A percentile compares a stretch with the other conserved stretches of the same genome.
Conservation (phyloP, 192 early-diverging fungal genomes). For the Coemansia sp. region DNA sequence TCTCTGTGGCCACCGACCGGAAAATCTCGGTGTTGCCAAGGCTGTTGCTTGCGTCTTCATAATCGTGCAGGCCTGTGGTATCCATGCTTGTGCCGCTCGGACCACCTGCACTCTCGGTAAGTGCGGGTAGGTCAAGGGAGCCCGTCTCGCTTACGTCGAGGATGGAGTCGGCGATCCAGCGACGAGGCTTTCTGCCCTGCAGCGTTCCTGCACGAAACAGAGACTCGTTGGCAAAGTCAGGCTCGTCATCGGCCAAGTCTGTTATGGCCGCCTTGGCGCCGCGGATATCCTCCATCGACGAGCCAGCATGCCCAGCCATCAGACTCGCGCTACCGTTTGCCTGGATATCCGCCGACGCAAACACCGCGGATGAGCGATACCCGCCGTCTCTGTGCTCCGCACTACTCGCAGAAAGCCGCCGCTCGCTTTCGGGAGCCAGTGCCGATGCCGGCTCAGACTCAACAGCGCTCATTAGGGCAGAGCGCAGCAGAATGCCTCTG, state of each 20-base stretch:
- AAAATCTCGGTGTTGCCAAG: too few relatives aligned
- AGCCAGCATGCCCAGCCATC: neutral
- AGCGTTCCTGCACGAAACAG: constrained; percentile 6
- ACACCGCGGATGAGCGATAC: neutral
- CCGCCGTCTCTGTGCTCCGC: neutral
- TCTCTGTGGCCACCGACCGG: too few relatives aligned
- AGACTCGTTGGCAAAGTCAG: constrained; percentile 21
- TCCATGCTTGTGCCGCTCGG: too few relatives aligned
- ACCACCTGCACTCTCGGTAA: too few relatives aligned
- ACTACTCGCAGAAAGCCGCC: neutral
- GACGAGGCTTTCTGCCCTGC: neutral
- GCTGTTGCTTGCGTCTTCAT: too few relatives aligned
- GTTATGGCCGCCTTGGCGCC: constrained; percentile 20
- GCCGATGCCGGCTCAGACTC: neutral
- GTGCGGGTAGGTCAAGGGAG: too few relatives aligned
- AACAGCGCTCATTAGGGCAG: constrained; percentile 30
- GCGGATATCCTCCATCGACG: constrained; percentile 28
- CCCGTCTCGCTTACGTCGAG: too few relatives aligned
- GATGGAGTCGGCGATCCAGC: constrained; percentile 1
- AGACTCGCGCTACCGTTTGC: neutral
- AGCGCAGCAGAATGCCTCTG: constrained; percentile 43
- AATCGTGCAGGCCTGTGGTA: too few relatives aligned
- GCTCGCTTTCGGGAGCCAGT: neutral
- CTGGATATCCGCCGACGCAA: neutral
- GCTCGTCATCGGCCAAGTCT: constrained; percentile 12